These are phyloP conservation scores for Hypomyces perniciosus DNA, from an alignment of 2,329 filamentous ascomycete species.

Conservation along the genomic window DNA sequence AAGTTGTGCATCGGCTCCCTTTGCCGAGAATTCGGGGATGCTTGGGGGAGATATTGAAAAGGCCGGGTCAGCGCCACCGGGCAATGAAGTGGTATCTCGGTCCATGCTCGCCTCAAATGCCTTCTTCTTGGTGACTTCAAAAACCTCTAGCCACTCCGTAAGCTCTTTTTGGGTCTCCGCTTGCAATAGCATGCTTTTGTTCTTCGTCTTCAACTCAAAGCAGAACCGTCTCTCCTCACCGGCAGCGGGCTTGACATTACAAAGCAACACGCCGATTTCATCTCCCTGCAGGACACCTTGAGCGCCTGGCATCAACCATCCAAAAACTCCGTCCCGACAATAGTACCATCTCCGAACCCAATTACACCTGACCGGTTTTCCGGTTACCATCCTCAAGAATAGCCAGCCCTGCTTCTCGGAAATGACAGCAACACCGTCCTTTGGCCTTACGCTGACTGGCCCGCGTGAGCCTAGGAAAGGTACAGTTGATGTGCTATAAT, in stretches of 20 bases:
- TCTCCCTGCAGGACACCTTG: slow-evolving; percentile 93
- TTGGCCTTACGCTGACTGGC: slow-evolving; percentile 56
- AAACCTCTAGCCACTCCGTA: slow-evolving; percentile 90
- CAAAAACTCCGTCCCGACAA: slow-evolving; percentile 91
- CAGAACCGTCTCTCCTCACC: slow-evolving; percentile 93
- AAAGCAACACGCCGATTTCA: slow-evolving; percentile 89
- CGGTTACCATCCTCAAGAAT: slow-evolving; percentile 72
- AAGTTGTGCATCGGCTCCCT: slow-evolving; percentile 60
- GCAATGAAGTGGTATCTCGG: slow-evolving; percentile 40
- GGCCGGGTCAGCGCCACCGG: slow-evolving; percentile 60
- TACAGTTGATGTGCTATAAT: slow-evolving; percentile 85
- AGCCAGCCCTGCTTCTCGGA: slow-evolving; percentile 93
- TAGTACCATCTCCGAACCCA: slow-evolving; percentile 96
- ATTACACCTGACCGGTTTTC: slow-evolving; percentile 81
- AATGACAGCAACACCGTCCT: slow-evolving; percentile 43
- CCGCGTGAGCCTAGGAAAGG: slow-evolving; percentile 72
- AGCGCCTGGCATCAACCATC: slow-evolving; percentile 79
- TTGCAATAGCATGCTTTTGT: slow-evolving; percentile 80
- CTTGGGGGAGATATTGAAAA: slow-evolving; percentile 89
- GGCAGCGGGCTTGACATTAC: slow-evolving; percentile 84
- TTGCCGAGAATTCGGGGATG: slow-evolving; percentile 85
- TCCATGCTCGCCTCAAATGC: slow-evolving; percentile 70
- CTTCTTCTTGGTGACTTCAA: slow-evolving; percentile 89
- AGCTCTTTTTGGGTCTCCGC: slow-evolving; percentile 88
- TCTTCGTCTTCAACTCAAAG: slow-evolving; percentile 98